Percentiles rank a stretch among this genome's conserved stretches.
These are phyloP conservation scores for Friedmanniomyces simplex DNA, from an alignment of 495 filamentous ascomycete species.

Conservation along the genomic window DNA sequence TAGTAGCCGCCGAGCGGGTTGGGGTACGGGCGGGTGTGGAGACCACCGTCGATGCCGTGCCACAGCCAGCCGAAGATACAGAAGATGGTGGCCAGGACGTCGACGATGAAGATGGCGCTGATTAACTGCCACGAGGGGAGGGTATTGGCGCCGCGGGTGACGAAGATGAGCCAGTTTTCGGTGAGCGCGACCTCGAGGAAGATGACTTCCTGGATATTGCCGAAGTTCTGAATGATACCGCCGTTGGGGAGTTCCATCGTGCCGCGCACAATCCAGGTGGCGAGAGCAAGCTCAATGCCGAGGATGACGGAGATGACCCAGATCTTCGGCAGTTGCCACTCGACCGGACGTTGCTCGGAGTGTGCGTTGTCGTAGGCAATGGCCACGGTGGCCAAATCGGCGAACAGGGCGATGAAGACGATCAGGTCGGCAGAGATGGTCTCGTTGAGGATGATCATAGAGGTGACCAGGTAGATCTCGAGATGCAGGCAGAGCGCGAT, in stretches of 20 bases:
- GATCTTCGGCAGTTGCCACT: slow-evolving; percentile 71
- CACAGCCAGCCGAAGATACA: slow-evolving; percentile 63
- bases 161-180: slow-evolving; percentile 74
- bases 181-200: slow-evolving; percentile 66
- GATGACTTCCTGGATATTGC: slow-evolving; percentile 59
- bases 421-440: slow-evolving; percentile 56
- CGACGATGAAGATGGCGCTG: slow-evolving; percentile 59
- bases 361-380: slow-evolving; percentile 70
- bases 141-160: slow-evolving; percentile 61
- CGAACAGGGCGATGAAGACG: slow-evolving; percentile 69
- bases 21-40: slow-evolving; percentile 29
- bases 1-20: slow-evolving; percentile 36
- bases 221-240: slow-evolving; percentile 65
- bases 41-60: slow-evolving; percentile 25
- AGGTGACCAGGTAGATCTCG: slow-evolving; percentile 68
- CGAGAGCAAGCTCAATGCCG: slow-evolving; percentile 53
- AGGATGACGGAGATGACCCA: slow-evolving; percentile 64
- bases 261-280: slow-evolving; percentile 61
- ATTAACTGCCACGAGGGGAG: slow-evolving; percentile 65
- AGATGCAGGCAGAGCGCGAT: slow-evolving; percentile 67
- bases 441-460: slow-evolving; percentile 68
- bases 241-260: slow-evolving; percentile 55
- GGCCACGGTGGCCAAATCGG: slow-evolving; percentile 66
- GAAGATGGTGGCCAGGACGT: slow-evolving; percentile 61
- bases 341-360: slow-evolving; percentile 59